A percentile compares a stretch with the other conserved stretches of the same genome.
Evolutionary conservation across 164 flowering plant species (phyloP).

Genomic region (Euptelea pleiosperma): DNA sequence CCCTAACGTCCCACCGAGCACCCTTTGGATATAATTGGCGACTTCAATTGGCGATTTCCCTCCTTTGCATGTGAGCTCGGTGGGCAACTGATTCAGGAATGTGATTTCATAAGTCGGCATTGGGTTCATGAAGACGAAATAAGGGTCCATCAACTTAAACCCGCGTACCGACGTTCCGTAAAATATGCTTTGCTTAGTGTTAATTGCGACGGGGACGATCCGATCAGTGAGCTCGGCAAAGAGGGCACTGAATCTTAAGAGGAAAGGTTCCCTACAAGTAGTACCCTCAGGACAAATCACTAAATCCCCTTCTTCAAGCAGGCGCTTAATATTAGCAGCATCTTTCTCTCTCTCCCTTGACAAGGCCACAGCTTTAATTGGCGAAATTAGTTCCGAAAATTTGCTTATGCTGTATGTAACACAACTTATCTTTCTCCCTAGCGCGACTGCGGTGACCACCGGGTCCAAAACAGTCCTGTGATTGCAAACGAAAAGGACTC

Average conservation of each 20-base stretch:
- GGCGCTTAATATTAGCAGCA: constrained; percentile 51
- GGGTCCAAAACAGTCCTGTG: constrained; percentile 65
- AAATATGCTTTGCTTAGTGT: constrained; percentile 58
- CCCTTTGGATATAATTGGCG: constrained; percentile 56
- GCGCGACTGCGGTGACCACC: constrained; percentile 63
- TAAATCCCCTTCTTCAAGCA: constrained; percentile 68
- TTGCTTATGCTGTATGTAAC: constrained; percentile 81
- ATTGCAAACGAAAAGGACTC: constrained; percentile 47
- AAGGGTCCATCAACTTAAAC: constrained; percentile 64
- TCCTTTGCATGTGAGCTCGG: constrained; percentile 59
- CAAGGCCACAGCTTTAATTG: constrained; percentile 72
- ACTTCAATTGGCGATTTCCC: constrained; percentile 54
- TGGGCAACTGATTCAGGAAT: constrained; percentile 65
- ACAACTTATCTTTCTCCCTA: constrained; percentile 69
- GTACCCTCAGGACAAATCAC: constrained; percentile 92
- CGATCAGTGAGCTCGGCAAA: constrained; percentile 82
- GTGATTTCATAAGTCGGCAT: constrained; percentile 76
- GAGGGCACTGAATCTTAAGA: constrained; percentile 72
- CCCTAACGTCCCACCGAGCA: constrained; percentile 42
- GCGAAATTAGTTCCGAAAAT: constrained; percentile 69
- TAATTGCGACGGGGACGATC: constrained; percentile 84
- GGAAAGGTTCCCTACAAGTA: constrained; percentile 77
- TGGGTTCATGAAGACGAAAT: constrained; percentile 83
- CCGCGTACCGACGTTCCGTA: constrained; percentile 75
- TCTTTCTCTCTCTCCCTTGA: constrained; percentile 67